Evolutionary conservation across 768 basidiomycete genomes (phyloP), one percentile per base, ranked within the genome.

Genomic region (Leccinum subgranulosum): DNA sequence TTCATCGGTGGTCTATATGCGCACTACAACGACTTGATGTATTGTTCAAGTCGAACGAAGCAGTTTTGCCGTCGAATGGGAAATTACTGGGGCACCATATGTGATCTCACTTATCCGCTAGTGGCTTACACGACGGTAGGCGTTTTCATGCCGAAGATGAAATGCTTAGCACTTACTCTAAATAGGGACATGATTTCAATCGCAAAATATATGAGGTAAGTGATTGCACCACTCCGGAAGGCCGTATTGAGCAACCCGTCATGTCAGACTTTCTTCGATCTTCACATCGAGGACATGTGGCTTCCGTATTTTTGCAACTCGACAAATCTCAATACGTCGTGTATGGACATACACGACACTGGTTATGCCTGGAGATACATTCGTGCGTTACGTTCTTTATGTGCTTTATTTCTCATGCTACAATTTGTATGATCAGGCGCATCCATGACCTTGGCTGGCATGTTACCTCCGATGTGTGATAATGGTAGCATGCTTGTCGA

Each of bases 281-380:
- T 94, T 43, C 94, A 98, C 64, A 93, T 93, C 41, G 90, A 94
- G 73, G 95, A 97, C 74, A 96, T 97, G 91, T 98, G 96, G 97
- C 79, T 99, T 6, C 97, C 96, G 4, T 98, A 85, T 76, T 98
- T 96, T 75, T 97, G 94, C 74, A 98, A 98, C 66, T 92, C 96
- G 3, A 96, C 97, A 19, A 98, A 98, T 66, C 97, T 99, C 71
- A 94, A 88, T 53, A 92, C 91, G 47, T 97, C 94, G 9, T 82
- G 87, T 9, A 98, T 98, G 94, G 94, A 98, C 67, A 87, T 98
- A 45, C 97, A 99, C 66, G 90, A 95, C 64, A 92, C 92, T 12
- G 97, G 97, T n/a, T 98, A 98, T 75, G 96, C 97, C 12, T 99
- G 96, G 96, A 81, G 94, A 64, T 92, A 85, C 68, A 91, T 92